Evolutionary conservation across 148 eudicot species (phyloP).

Genomic region (Heliamphora exappendiculata): DNA sequence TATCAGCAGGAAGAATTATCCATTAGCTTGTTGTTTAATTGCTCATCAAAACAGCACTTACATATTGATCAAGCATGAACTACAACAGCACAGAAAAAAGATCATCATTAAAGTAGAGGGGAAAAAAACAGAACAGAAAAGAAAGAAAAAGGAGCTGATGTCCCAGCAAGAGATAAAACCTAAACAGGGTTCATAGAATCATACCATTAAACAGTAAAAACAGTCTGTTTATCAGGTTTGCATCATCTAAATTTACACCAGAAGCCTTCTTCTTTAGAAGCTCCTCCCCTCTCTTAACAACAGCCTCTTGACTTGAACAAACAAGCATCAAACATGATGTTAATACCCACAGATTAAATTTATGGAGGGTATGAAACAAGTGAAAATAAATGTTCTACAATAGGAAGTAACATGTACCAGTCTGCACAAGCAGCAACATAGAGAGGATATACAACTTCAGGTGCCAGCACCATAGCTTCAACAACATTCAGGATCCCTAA

Average conservation of each 20-base stretch:
- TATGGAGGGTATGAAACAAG: not conserved
- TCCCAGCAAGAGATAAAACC: not conserved
- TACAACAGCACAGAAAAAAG: not conserved
- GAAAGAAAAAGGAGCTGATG: not conserved
- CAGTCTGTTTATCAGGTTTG: constrained; percentile 55
- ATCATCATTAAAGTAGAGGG: not conserved
- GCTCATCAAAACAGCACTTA: not conserved
- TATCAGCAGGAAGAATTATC: not conserved
- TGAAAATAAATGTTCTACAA: constrained; percentile 3
- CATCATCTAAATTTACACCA: constrained; percentile 71
- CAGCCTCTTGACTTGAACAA: constrained; percentile 76
- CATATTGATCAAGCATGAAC: not conserved
- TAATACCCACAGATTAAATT: constrained; percentile 11
- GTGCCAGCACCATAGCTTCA: constrained; percentile 61
- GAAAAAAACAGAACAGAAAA: not conserved
- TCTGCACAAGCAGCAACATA: constrained; percentile 74
- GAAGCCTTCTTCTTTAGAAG: constrained; percentile 80
- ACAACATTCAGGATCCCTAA: constrained; percentile 75
- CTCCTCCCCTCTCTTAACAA: constrained; percentile 79
- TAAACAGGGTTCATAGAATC: constrained; percentile 23
- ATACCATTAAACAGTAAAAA: constrained; percentile 83
- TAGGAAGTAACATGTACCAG: constrained; percentile 39
- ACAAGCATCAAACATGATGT: constrained; percentile 14
- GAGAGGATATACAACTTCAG: constrained; percentile 68
- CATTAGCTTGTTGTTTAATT: too few species aligned